These are phyloP conservation scores for Thymus mandschuricus DNA, from an alignment of 257 asterid genomes.

Conservation along the genomic window DNA sequence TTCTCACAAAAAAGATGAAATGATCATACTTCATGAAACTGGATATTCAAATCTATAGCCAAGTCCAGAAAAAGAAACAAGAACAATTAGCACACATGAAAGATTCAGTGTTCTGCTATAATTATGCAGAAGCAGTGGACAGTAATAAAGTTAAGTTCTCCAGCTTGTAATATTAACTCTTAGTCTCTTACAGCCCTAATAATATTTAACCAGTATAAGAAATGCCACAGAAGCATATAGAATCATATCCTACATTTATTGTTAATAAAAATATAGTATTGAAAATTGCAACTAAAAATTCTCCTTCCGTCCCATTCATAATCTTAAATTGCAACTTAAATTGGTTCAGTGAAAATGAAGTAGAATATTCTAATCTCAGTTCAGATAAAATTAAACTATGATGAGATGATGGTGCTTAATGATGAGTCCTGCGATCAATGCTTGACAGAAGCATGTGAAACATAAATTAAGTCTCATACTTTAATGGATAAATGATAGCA, in stretches of 20 bases:
- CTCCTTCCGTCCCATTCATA: neutral
- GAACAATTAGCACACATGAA: neutral
- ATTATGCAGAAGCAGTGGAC: neutral
- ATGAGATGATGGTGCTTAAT: neutral
- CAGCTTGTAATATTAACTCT: neutral
- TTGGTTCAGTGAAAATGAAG: neutral
- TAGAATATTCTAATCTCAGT: neutral
- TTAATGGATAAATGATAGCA: slow-evolving; percentile 1
- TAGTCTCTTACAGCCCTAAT: neutral
- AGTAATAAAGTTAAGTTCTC: neutral
- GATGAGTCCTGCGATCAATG: neutral
- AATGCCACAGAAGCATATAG: slow-evolving; percentile 10
- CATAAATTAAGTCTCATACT: neutral
- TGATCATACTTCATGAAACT: neutral
- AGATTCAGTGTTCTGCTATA: neutral
- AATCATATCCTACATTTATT: slow-evolving; percentile 9
- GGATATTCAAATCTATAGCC: neutral
- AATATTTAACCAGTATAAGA: neutral
- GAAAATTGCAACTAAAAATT: neutral
- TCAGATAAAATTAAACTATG: neutral
- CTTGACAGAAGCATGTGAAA: neutral
- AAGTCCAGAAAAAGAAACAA: neutral
- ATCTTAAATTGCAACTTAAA: neutral
- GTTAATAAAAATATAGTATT: slow-evolving; percentile 1
- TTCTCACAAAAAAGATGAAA: slow-evolving; percentile 12